Evolutionary conservation across 208 protist species (phyloP).

Genomic region (Trypanosoma scelopori): DNA sequence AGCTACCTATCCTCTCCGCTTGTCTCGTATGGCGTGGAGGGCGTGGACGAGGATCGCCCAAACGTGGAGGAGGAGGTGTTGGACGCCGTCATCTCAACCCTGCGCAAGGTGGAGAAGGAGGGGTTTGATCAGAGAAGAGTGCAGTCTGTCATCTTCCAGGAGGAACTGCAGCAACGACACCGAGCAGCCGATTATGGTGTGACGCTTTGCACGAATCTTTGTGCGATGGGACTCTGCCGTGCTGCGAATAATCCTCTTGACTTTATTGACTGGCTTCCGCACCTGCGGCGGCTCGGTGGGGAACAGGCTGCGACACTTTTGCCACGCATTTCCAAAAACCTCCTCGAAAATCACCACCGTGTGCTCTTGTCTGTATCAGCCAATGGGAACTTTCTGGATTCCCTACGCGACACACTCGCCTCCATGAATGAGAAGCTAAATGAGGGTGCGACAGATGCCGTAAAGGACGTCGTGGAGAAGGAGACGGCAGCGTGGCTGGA

Average conservation of each 20-base stretch:
- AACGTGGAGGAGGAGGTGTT: conserved; percentile 68
- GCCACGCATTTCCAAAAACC: conserved; percentile 55
- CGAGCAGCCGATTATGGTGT: conserved; percentile 86
- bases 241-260: conserved; percentile 73
- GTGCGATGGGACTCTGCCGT: conserved; percentile 70
- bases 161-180: conserved; percentile 88
- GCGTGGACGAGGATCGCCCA: conserved; percentile 69
- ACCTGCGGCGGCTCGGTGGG: conserved; percentile 54
- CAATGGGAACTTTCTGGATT: conserved; percentile 62
- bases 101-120: conserved; percentile 57
- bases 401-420: conserved; percentile 59
- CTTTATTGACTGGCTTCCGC: conserved; percentile 87
- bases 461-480: conserved; percentile 51
- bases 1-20: conserved; percentile 81
- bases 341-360: conserved; percentile 73
- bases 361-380: conserved; percentile 69
- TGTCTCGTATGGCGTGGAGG: conserved; percentile 88
- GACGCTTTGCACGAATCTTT: conserved; percentile 74
- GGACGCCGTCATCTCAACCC: conserved; percentile 49
- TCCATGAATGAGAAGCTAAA: conserved; percentile 60
- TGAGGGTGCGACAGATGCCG: conserved; percentile 45
- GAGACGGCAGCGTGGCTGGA: conserved; percentile 68
- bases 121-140: conserved; percentile 86
- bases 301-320: conserved; percentile 66
- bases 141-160: conserved; percentile 85